Evolutionary conservation across 2,329 filamentous ascomycete genomes (phyloP), one percentile per base, ranked within the genome.

Genomic region (Shiraia bambusicola): DNA sequence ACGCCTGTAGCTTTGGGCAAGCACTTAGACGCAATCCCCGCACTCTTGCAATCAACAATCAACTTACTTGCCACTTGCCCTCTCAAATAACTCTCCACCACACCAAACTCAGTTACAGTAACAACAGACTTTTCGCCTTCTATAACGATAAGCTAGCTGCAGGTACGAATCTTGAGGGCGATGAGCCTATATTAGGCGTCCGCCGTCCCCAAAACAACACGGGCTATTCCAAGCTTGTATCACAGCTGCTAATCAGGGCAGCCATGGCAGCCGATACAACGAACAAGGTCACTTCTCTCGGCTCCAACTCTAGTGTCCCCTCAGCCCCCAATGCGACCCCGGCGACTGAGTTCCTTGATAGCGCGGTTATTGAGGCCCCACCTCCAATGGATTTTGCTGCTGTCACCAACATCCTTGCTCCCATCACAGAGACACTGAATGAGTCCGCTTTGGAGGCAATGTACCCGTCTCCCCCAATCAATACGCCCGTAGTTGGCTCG

Each of bases 381-480:
- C 49, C 53, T 4, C 48, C 43, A 12, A 54, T 57, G 19, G 56
- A 65, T 40, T 52, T 64, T 16, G 47, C 47, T 2, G 61, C 55
- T 12, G 56, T 67, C 34, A 54, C 49, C 39, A 52, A 49, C 12
- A 58, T 54, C 9, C 61, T 66, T 1, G 56, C 40, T 2, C 55
- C 59, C 2, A 64, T 66, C 26, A 51, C 59, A 25, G 62, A 65
- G 37, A 36, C 40, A 4, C 52, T 65, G 26, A 67, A 66, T 35
- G 63, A 67, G 27, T 45, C 47, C 8, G 63, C 62, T 3, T 50
- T 61, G 6, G 54, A 56, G 11, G 56, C 60, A n/a, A 55, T 52
- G 42, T 59, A 47, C 17, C 64, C 64, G 1, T 59, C 54, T 4
- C 61, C 61, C 11, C 64, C 63, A 6, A 52, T 59, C 43, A 65